Evolutionary conservation across 306 rosid genomes (phyloP).

Genomic region (Pyrus betulifolia): DNA sequence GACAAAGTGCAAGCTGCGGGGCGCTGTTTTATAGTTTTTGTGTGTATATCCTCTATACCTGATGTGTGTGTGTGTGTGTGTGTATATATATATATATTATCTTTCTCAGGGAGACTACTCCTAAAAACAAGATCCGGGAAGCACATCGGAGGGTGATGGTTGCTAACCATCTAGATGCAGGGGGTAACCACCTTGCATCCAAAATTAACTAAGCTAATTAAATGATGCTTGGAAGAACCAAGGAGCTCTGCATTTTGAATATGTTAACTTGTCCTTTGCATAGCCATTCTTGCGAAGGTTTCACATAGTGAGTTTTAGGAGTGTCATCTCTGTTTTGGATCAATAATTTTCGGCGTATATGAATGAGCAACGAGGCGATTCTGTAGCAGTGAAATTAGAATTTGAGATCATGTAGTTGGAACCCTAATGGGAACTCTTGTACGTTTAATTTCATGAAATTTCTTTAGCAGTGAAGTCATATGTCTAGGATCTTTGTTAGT

Average conservation of each 20-base stretch:
- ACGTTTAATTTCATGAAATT: not conserved
- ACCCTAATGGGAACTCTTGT: not conserved
- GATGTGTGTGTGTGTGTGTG: too few relatives aligned
- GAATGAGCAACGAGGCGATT: not conserved
- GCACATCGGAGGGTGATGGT: slow-evolving; percentile 94
- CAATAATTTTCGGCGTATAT: not conserved
- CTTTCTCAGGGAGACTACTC: slow-evolving; percentile 43
- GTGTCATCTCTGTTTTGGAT: not conserved
- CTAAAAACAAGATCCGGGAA: slow-evolving; percentile 66
- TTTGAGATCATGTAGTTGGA: not conserved
- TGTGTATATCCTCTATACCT: not conserved
- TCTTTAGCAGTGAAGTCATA: not conserved
- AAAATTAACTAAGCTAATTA: slow-evolving; percentile 91
- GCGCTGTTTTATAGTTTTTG: not conserved
- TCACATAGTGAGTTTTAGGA: not conserved
- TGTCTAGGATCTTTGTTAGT: too few relatives aligned
- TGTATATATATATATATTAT: not conserved
- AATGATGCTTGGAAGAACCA: slow-evolving; percentile 51
- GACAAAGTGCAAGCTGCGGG: not conserved
- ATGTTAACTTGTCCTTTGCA: not conserved
- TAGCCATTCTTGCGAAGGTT: not conserved
- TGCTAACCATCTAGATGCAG: slow-evolving; percentile 95
- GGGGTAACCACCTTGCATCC: slow-evolving; percentile 90
- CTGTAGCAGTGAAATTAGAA: not conserved
- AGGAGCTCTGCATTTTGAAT: slow-evolving; percentile 66